Evolutionary conservation across 164 flowering plant species (phyloP).

Genomic region (Vitis rupestris): DNA sequence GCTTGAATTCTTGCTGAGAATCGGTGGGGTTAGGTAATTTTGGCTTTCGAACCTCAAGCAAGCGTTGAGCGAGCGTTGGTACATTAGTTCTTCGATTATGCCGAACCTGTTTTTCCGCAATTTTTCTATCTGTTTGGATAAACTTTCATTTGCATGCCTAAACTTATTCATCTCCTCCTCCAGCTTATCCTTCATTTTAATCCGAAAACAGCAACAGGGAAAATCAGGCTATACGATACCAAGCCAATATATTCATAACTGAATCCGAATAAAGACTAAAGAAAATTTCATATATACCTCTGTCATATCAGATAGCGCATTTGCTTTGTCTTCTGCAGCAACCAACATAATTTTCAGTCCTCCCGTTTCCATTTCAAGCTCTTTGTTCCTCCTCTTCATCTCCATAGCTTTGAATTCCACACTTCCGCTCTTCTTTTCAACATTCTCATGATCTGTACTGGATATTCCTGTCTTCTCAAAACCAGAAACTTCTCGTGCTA

Average conservation of each 20-base stretch:
- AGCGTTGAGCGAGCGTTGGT: slow-evolving; percentile 28
- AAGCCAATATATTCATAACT: no score
- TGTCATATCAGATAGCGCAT: slow-evolving; percentile 11
- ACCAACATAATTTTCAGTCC: slow-evolving; percentile 12
- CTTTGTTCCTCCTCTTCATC: slow-evolving; percentile 24
- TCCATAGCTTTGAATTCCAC: slow-evolving; percentile 10
- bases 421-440: slow-evolving; percentile 9
- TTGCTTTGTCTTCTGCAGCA: slow-evolving; percentile 9
- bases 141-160: slow-evolving; percentile 18
- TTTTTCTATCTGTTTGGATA: slow-evolving; percentile 18
- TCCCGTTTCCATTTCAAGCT: slow-evolving; percentile 26
- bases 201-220: slow-evolving; percentile 13
- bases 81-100: slow-evolving; percentile 26
- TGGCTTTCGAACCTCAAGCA: slow-evolving; percentile 23
- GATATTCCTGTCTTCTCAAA: slow-evolving; percentile 4
- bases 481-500: slow-evolving; percentile 9
- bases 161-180: slow-evolving; percentile 12
- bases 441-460: neutral
- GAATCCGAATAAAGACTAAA: neutral
- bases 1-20: slow-evolving; percentile 1
- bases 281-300: slow-evolving; percentile 13
- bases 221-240: no score
- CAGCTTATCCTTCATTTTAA: slow-evolving; percentile 8
- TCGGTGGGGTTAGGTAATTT: slow-evolving; percentile 1
- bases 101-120: slow-evolving; percentile 21